Base-by-base conservation (phyloP, 176 grass and related monocot species). In the Phyllostachys edulis region DNA sequence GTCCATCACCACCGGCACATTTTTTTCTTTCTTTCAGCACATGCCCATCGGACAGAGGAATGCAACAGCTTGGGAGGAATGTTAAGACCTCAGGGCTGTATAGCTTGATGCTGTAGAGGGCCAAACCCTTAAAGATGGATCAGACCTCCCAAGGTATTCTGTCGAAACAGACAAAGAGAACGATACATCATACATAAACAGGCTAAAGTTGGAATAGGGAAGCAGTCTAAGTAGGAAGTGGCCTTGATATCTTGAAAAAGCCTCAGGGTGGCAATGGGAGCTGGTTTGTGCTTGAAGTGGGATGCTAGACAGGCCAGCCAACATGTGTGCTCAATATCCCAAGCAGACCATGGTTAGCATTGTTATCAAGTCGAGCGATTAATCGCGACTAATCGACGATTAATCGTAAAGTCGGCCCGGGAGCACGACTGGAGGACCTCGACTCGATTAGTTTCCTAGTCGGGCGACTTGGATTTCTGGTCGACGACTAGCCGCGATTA, bases 291-390 rank as follows among this genome's bases (percentile, higher is more conserved):
- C 41, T 59, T 71, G 12, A 80, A 69, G 63, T 37, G 10, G 39
- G 54, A 62, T n/a, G 17, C 55, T 64, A 64, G 14, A 83, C 50
- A 9, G 21, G 42, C 2, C 56, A 50, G 69, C 14, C 26, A 72
- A 73, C 67, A 47, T 62, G 6, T 66, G 61, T 82, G 60, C 26
- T 7, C 39, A 44, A 55, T 71, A 45, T 17, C 20, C 6, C 50
- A 77, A 77, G 20, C 63, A 47, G 73, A 60, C 47, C 45, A 76
- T 67, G 56, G 29, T n/a, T n/a, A n/a, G n/a, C n/a, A n/a, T n/a
- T n/a, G n/a, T n/a, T n/a, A n/a, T n/a, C n/a, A n/a, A n/a, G n/a
- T n/a, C n/a, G n/a, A n/a, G n/a, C n/a, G n/a, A n/a, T n/a, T n/a
- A n/a, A n/a, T n/a, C n/a, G n/a, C n/a, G n/a, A n/a, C n/a, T n/a